Evolutionary conservation across 1,284 basidiomycete species (phyloP).

Genomic region (Heterobasidion occidentale): DNA sequence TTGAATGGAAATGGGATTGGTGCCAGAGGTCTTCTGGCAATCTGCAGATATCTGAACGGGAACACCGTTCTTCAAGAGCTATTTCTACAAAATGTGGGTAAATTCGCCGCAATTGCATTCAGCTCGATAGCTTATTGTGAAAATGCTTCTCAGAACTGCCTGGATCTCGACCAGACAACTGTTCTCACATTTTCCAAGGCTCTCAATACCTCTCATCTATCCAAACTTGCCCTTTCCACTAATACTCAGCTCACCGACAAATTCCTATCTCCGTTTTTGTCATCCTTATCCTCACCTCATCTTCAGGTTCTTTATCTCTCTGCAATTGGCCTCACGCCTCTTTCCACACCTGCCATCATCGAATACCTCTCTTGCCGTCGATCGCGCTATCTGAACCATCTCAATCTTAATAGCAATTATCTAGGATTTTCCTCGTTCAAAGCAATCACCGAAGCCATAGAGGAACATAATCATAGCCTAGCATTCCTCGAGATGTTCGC

Average conservation of each 20-base stretch:
- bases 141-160: conserved; percentile 31
- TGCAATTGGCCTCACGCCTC: conserved; percentile 39
- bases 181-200: conserved; percentile 32
- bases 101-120: background rate
- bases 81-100: conserved; percentile 49
- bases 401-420: conserved; percentile 51
- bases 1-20: conserved; percentile 50
- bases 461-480: conserved; percentile 42
- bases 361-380: conserved; percentile 45
- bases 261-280: conserved; percentile 44
- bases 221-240: conserved; percentile 34
- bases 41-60: conserved; percentile 41
- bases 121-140: background rate
- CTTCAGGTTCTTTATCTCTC: conserved; percentile 52
- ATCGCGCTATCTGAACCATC: conserved; percentile 33
- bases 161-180: conserved; percentile 28
- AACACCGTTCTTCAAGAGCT: conserved; percentile 39
- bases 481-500: conserved; percentile 42
- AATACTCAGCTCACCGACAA: conserved; percentile 36
- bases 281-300: conserved; percentile 33
- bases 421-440: conserved; percentile 38
- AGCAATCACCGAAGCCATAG: conserved; percentile 37
- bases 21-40: conserved; percentile 42
- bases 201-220: conserved; percentile 40
- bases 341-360: conserved; percentile 34